Percentiles rank a stretch among this genome's conserved stretches.
phyloP scores from a whole-genome alignment of 208 protist genomes.

The Leishmania arabica region DNA sequence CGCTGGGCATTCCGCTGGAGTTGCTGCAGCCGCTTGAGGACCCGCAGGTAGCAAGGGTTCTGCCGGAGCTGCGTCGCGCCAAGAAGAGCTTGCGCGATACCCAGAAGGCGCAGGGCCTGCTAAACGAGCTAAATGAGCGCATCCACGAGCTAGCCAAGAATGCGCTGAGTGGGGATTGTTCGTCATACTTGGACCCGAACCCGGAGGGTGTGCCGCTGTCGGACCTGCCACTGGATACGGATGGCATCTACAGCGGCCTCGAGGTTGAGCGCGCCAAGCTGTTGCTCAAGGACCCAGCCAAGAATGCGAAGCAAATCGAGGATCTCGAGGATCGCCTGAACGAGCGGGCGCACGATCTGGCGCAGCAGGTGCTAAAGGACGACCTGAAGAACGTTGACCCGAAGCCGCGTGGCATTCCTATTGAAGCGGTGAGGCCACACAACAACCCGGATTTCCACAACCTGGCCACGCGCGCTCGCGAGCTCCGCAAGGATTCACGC shows the following conservation, averaged over 20 bases:
- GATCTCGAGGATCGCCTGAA: slow-evolving; percentile 65
- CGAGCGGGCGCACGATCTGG: slow-evolving; percentile 59
- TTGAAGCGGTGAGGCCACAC: slow-evolving; percentile 57
- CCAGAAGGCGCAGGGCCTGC: slow-evolving; percentile 43
- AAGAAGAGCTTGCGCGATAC: slow-evolving; percentile 53
- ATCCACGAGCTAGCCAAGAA: slow-evolving; percentile 52
- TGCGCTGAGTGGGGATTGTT: slow-evolving; percentile 48
- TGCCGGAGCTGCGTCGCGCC: slow-evolving; percentile 62
- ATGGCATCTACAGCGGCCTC: slow-evolving; percentile 60
- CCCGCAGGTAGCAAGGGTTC: slow-evolving; percentile 51
- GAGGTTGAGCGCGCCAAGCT: slow-evolving; percentile 72
- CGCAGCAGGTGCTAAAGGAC: slow-evolving; percentile 53
- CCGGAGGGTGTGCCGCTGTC: slow-evolving; percentile 60
- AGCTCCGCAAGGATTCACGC: slow-evolving; percentile 59
- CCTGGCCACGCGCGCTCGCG: slow-evolving; percentile 52
- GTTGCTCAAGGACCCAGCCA: slow-evolving; percentile 52
- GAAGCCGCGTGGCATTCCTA: slow-evolving; percentile 47
- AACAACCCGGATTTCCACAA: slow-evolving; percentile 60
- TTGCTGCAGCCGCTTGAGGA: slow-evolving; percentile 60
- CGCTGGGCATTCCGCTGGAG: slow-evolving; percentile 60
- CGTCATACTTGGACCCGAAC: slow-evolving; percentile 51
- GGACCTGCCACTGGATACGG: slow-evolving; percentile 62
- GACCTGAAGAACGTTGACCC: slow-evolving; percentile 57
- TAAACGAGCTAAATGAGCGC: slow-evolving; percentile 56
- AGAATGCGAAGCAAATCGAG: slow-evolving; percentile 59